Evolutionary conservation across 1,139 yeast genomes (phyloP), one percentile per base, ranked within the genome.

Genomic region (Candida anutae): DNA sequence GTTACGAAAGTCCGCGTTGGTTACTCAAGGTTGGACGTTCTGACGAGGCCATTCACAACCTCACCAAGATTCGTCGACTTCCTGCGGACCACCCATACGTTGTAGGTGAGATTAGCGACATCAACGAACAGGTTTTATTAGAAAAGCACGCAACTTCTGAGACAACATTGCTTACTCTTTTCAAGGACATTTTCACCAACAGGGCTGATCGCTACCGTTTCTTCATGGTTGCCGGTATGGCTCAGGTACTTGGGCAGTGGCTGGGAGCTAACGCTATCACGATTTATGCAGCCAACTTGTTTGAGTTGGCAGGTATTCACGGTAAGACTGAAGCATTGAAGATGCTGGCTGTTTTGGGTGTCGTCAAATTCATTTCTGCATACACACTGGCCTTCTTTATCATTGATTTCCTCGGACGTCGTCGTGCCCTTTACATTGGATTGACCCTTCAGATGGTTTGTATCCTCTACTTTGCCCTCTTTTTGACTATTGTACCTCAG

Each of bases 161-260:
- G n/a, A n/a, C n/a, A n/a, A n/a, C n/a, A n/a, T n/a, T n/a, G n/a
- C 42, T 58, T 29, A 62, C 63, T 2, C 31, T 62, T 15, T 50
- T 58, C 22, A 40, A 37, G 25, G 59, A 60, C 35, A 63, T 62
- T 6, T 57, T 59, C 31, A 38, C 54, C 33, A 42, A 45, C 24
- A n/a, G n/a, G n/a, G n/a, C n/a, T n/a, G 48, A 53, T 30, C 46
- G 43, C 31, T 54, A 64, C 41, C 69, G 63, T 42, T 62, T 63
- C 45, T 61, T 62, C 37, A 51, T 62, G 45, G 50, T 69, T 23
- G 56, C 72, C 11, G 48, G 63, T 25, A 42, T 55, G 26, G 57
- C 72, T 12, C 76, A 74, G 39, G 35, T n/a, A n/a, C 54, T 64
- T 41, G 68, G 63, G 42, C 62, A 64, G 44, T 61, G 62, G 36